phyloP scores from a whole-genome alignment of 2,329 filamentous ascomycete species.

The Rhinocladiella mackenziei region DNA sequence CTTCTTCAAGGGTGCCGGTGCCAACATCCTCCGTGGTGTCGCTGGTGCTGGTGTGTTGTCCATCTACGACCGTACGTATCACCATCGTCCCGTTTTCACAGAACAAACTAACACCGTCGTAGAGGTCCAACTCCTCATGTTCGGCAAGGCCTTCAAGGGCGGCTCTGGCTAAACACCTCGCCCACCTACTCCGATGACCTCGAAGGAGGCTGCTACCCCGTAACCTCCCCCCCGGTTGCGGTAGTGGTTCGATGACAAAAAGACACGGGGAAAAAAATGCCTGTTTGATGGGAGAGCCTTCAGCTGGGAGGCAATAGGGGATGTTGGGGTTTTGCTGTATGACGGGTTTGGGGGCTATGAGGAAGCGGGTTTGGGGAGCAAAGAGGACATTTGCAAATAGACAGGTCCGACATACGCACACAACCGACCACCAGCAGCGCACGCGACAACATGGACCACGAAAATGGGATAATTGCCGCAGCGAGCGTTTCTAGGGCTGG shows the following conservation, averaged over 20 bases:
- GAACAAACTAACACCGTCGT: slow-evolving; percentile 19
- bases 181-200: slow-evolving; percentile 10
- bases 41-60: slow-evolving; percentile 99
- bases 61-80: slow-evolving; percentile 86
- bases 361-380: slow-evolving; percentile 5
- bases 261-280: slow-evolving; percentile 2
- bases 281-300: slow-evolving; percentile 11
- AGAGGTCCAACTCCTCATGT: slow-evolving; percentile 78
- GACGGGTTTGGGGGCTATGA: slow-evolving; percentile 3
- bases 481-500: slow-evolving; percentile 7
- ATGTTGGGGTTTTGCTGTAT: too few species aligned
- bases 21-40: slow-evolving; percentile 99
- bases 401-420: slow-evolving; percentile 5
- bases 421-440: slow-evolving; percentile 8
- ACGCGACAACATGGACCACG: slow-evolving; percentile 5
- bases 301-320: slow-evolving; percentile 14
- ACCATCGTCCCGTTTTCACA: neutral
- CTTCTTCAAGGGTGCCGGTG: slow-evolving; percentile 99
- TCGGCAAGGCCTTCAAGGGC: slow-evolving; percentile 98
- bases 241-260: neutral
- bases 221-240: too few species aligned
- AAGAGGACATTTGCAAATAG: slow-evolving; percentile 21
- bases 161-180: slow-evolving; percentile 35
- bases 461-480: slow-evolving; percentile 8
- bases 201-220: slow-evolving; percentile 1